Evolutionary conservation across 371 early-diverging fungal species (phyloP).

Genomic region (Lichtheimia ornata): DNA sequence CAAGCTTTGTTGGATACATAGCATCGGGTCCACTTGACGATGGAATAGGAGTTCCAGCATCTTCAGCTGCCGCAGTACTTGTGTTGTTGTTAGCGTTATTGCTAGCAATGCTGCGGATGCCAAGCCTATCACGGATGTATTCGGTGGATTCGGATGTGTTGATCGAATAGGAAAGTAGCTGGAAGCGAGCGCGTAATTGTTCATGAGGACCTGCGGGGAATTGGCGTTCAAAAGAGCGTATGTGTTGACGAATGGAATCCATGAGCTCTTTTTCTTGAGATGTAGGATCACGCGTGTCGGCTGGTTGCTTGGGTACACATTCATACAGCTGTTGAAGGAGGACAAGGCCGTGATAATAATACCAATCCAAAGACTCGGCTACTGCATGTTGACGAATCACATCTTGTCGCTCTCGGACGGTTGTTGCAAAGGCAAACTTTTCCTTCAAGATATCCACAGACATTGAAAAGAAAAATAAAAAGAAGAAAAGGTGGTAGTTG

Average conservation of each 20-base stretch:
- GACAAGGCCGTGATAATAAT: conserved; percentile 38
- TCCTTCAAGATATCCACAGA: conserved; percentile 18
- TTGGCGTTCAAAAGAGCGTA: conserved; percentile 2
- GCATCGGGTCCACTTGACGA: neutral
- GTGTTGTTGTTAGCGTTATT: neutral
- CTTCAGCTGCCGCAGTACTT: neutral
- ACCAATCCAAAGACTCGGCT: conserved; percentile 31
- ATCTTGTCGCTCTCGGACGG: conserved; percentile 15
- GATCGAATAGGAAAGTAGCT: conserved; percentile 35
- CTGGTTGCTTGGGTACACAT: conserved; percentile 4
- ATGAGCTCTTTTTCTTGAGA: conserved; percentile 22
- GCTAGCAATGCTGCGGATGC: conserved; percentile 1
- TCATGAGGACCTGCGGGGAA: neutral
- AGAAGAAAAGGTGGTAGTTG: neutral
- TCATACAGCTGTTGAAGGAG: conserved; percentile 33
- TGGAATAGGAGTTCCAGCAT: neutral
- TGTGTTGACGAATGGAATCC: conserved; percentile 11
- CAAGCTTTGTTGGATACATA: neutral
- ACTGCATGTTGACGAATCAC: conserved; percentile 19
- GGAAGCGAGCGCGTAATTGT: conserved; percentile 30
- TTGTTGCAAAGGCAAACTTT: conserved; percentile 19
- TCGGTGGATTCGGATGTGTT: conserved; percentile 18
- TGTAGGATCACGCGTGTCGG: conserved; percentile 24
- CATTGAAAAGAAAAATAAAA: conserved; percentile 6
- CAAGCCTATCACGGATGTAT: conserved; percentile 24